These are phyloP conservation scores for Helotiales sp. DNA, from an alignment of 2,329 filamentous ascomycete genomes.

Conservation along the genomic window DNA sequence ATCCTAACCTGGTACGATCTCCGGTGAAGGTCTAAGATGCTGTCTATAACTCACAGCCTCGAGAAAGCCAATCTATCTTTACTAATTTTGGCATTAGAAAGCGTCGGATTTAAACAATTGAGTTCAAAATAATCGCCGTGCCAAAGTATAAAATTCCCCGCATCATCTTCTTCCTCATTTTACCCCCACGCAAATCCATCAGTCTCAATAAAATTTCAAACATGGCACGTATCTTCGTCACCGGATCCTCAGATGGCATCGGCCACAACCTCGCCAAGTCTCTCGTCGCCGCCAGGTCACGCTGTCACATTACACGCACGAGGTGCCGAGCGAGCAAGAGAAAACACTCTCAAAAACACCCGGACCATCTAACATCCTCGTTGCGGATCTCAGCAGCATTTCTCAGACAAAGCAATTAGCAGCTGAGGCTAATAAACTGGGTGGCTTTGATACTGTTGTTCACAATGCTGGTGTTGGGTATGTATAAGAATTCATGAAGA, in stretches of 20 bases:
- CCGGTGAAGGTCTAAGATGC: too few relatives aligned
- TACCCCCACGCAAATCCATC: background rate
- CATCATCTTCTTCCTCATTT: background rate
- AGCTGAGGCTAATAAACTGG: slow-evolving; percentile 15
- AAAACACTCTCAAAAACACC: slow-evolving; percentile 6
- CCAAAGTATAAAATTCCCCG: background rate
- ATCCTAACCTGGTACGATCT: too few relatives aligned
- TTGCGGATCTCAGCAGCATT: slow-evolving; percentile 17
- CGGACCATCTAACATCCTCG: slow-evolving; percentile 9
- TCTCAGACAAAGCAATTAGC: slow-evolving; percentile 16
- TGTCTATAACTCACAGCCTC: too few relatives aligned
- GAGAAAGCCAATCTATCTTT: too few relatives aligned
- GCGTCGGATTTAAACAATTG: slow-evolving; percentile 3
- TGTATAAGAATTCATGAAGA: background rate
- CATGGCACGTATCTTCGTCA: slow-evolving; percentile 26
- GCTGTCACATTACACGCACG: slow-evolving; percentile 23
- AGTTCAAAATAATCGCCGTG: background rate
- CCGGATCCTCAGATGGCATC: slow-evolving; percentile 23
- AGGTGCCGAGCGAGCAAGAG: slow-evolving; percentile 13
- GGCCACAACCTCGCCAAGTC: slow-evolving; percentile 16
- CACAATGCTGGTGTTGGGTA: slow-evolving; percentile 22
- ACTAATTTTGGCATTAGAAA: background rate
- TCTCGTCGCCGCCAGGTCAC: slow-evolving; percentile 23
- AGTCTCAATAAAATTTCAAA: background rate
- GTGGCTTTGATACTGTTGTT: slow-evolving; percentile 17